Base-by-base conservation (phyloP, 169 alveolate genomes). In the Eimeria maxima region DNA sequence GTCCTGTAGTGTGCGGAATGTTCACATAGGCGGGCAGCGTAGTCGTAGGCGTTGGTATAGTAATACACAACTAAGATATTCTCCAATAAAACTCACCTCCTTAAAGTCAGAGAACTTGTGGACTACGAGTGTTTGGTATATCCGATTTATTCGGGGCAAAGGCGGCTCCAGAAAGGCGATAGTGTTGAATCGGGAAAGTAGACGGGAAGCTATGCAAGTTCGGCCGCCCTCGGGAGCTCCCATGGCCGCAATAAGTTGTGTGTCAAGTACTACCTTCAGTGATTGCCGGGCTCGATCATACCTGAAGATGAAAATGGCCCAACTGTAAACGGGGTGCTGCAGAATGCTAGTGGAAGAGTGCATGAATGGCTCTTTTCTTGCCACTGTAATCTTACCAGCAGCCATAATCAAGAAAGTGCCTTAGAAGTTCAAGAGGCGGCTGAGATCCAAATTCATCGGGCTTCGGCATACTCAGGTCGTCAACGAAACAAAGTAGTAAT, bases 221-320 rank as follows among this genome's bases (percentile, higher is more conserved):
- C 99, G 97, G 16, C 99, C 99, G 27, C 99, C 99, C 13, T 99
- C 99, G 2, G 99, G 99, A 11, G 99, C 99, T 3, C 99, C 99
- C 99, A 99, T 99, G 50, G 99, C 99, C 3, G 99, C 98, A 27
- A 98, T 96, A 90, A 99, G 95, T 95, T 98, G 98, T 67, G 98
- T 96, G 97, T 98, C 99, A 71, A 96, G 97, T 38, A 98, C 98
- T n/a, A 92, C 97, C 97, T 98, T 97, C 96, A 97, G 89, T 74
- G 98, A 97, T 96, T 98, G 98, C 98, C 98, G 98, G 94, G 89
- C 87, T 80, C 99, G 98, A 96, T 99, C 99, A 93, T 98, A 99
- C 98, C 98, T 96, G 95, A 57, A 90, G 45, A 27, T 22, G 84
- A 53, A 5, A 27, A 50, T 27, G 55, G 83, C 83, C n/a, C 55